phyloP scores from a whole-genome alignment of 306 rosid species.

The Casuarina cunninghamiana region DNA sequence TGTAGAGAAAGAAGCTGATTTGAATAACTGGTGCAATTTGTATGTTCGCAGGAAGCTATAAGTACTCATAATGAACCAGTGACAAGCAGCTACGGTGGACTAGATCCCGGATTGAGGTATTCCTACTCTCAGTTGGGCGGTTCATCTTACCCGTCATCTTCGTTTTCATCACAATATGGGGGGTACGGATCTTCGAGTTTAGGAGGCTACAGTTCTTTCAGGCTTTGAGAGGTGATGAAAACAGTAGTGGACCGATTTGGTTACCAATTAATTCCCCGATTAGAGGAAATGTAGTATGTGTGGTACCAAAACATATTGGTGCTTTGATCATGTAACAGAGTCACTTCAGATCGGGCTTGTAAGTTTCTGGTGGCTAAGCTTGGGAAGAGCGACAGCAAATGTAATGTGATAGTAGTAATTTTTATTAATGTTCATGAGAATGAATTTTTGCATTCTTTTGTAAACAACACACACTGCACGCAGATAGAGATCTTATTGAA shows the following conservation, averaged over 20 bases:
- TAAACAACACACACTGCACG: neutral
- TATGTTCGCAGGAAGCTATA: slow-evolving; percentile 66
- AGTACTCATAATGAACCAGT: slow-evolving; percentile 64
- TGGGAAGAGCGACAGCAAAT: slow-evolving; percentile 34
- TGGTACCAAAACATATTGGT: slow-evolving; percentile 30
- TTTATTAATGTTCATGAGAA: slow-evolving; percentile 28
- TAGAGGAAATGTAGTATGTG: slow-evolving; percentile 34
- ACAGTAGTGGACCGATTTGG: slow-evolving; percentile 27
- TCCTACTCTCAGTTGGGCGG: slow-evolving; percentile 65
- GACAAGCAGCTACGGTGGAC: slow-evolving; percentile 58
- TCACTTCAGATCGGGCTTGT: slow-evolving; percentile 27
- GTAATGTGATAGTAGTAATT: slow-evolving; percentile 42
- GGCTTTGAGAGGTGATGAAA: slow-evolving; percentile 48
- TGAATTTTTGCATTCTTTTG: slow-evolving; percentile 24
- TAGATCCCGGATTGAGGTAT: slow-evolving; percentile 68
- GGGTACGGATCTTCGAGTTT: slow-evolving; percentile 78
- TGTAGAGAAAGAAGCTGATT: neutral
- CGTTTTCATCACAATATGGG: slow-evolving; percentile 63
- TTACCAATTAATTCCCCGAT: slow-evolving; percentile 32
- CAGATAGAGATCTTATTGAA: too few relatives aligned
- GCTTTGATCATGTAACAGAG: slow-evolving; percentile 16
- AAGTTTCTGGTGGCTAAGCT: slow-evolving; percentile 36
- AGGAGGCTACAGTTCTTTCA: slow-evolving; percentile 82
- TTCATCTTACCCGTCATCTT: slow-evolving; percentile 60
- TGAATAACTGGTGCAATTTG: neutral